phyloP scores from a whole-genome alignment of 73 alveolate species.

The Paramecium pentaurelia region DNA sequence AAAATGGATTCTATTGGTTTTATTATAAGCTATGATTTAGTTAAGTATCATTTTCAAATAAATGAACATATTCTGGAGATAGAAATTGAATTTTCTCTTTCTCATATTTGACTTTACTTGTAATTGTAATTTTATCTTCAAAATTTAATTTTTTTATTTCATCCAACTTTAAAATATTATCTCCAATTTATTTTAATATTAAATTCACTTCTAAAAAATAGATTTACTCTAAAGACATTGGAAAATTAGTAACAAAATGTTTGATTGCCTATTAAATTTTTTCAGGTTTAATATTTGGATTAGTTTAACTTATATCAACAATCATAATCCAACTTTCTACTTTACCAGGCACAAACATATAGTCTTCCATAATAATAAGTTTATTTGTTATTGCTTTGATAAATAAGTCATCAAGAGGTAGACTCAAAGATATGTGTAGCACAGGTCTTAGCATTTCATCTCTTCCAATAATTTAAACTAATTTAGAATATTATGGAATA shows the following conservation, averaged over 20 bases:
- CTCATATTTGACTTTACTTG: neutral
- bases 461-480: neutral
- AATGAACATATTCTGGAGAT: neutral
- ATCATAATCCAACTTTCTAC: slow-evolving; percentile 71
- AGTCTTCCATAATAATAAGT: slow-evolving; percentile 49
- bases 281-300: neutral
- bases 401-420: neutral
- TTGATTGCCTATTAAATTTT: neutral
- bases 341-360: slow-evolving; percentile 74
- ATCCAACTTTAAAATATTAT: neutral
- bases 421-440: neutral
- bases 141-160: neutral
- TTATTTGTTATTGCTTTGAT: neutral
- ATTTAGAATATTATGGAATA: neutral
- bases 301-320: slow-evolving; percentile 42
- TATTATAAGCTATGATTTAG: neutral
- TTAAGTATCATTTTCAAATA: neutral
- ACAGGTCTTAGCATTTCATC: slow-evolving; percentile 45
- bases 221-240: neutral
- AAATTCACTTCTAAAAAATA: neutral
- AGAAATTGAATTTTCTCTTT: neutral
- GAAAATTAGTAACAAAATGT: neutral
- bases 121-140: neutral
- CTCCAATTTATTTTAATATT: neutral
- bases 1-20: neutral